Base-by-base conservation (phyloP, 2,329 filamentous ascomycete species). In the Emergomyces pasteurianus region DNA sequence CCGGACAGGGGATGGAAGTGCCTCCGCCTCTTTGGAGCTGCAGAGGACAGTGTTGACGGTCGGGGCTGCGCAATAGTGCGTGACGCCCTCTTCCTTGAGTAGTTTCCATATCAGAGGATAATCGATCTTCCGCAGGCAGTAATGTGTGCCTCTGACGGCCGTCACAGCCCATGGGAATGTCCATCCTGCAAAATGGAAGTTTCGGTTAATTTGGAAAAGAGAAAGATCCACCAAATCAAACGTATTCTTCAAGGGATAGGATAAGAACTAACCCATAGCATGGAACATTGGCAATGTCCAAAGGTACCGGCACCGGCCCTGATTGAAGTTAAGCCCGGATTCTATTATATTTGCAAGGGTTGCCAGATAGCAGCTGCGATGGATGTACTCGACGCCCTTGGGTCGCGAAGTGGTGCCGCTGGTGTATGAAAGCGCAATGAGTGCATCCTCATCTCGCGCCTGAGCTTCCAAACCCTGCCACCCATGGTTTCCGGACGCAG, bases 11-110 rank as follows among this genome's bases (percentile, higher is more conserved):
- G 84, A 76, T 0, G 85, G 79, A 0, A 99, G 79, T 55, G 75
- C 81, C 66, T 82, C 83, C 2, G 94, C 92, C 72, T 91, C 86
- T 47, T 86, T 81, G 2, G 89, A 83, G 14, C 87, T 87, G 70
- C 94, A 96, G 2, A 99, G 83, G 0, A 97, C 78, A 0, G 92
- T 99, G 73, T 97, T 97, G 58, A 99, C 94, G 0, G 94, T 99
- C 0, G 94, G 94, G 0, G 92, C 94, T 0, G 92, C 92, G 70
- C 92, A 95, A 78, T 95, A 97, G 74, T 99, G 94, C 0, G 91
- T 97, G 65, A 99, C 88, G 7, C 83, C 80, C 74, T 97, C 89
- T 58, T 90, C 83, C 69, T 91, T 95, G 40, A 99, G 78, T 3
- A 99, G 77, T 56, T 83, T 83, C 94, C 94, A 99, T 63, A 99